A percentile compares a stretch with the other conserved stretches of the same genome.
phyloP scores from a whole-genome alignment of 352 stramenopile species.

The Phytophthora sojae region DNA sequence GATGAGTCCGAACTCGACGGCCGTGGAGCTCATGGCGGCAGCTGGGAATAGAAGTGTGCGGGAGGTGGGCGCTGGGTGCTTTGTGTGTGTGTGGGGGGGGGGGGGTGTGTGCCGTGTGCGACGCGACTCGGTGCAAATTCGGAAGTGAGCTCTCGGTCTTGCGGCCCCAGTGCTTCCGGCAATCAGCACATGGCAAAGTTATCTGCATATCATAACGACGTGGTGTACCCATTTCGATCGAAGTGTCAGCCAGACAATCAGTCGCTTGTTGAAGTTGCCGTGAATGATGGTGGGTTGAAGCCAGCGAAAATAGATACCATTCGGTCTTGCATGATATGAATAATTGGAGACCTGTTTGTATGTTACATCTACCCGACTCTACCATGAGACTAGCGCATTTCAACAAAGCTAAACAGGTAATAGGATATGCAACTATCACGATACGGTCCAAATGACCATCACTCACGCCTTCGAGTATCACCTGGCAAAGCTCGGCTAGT shows the following conservation, averaged over 20 bases:
- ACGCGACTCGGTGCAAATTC: conserved; percentile 20
- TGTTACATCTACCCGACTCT: neutral
- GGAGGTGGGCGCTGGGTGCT: neutral
- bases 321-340: neutral
- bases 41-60: neutral
- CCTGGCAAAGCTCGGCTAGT: neutral
- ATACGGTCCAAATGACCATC: conserved; percentile 3
- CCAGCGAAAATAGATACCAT: conserved; percentile 13
- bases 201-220: conserved; percentile 8
- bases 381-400: neutral
- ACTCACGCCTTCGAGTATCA: conserved; percentile 7
- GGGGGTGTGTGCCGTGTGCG: neutral
- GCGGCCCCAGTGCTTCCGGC: neutral
- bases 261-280: conserved; percentile 22
- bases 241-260: conserved; percentile 12
- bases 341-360: neutral
- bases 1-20: conserved; percentile 58
- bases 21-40: conserved; percentile 47
- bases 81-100: neutral
- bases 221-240: conserved; percentile 24
- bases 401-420: conserved; percentile 1
- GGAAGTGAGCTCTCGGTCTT: conserved; percentile 17
- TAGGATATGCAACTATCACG: neutral
- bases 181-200: neutral
- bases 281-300: conserved; percentile 39